Percentiles rank a stretch among this genome's conserved stretches.
Evolutionary conservation across 1,284 basidiomycete genomes (phyloP).

Genomic region (Ganoderma leucocontextum): DNA sequence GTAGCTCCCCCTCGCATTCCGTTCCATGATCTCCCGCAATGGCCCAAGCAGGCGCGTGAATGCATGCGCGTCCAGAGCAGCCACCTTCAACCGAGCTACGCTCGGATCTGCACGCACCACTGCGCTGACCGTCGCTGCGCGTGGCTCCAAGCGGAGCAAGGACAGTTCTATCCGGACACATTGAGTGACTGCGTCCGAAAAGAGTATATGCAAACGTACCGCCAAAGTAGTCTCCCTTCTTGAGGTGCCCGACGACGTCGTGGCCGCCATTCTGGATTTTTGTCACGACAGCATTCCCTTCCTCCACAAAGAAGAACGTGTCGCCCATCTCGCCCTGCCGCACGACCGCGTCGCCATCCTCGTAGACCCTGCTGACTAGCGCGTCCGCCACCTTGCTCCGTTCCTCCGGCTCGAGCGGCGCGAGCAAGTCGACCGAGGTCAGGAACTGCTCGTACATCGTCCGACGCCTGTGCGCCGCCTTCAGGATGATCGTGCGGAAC

Average conservation of each 20-base stretch:
- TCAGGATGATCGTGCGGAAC: constrained; percentile 97
- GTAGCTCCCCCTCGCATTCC: constrained; percentile 72
- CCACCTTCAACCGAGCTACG: constrained; percentile 84
- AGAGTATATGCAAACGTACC: constrained; percentile 59
- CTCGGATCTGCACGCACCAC: constrained; percentile 58
- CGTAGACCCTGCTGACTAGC: constrained; percentile 84
- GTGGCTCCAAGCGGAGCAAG: constrained; percentile 84
- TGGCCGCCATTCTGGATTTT: constrained; percentile 75
- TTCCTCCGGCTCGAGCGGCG: constrained; percentile 87
- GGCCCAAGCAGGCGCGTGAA: constrained; percentile 96
- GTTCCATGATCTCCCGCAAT: constrained; percentile 87
- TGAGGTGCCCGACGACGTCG: constrained; percentile 75
- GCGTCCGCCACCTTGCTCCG: constrained; percentile 98
- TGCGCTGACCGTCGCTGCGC: constrained; percentile 94
- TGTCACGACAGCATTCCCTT: constrained; percentile 89
- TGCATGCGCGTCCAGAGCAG: constrained; percentile 91
- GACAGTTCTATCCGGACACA: constrained; percentile 68
- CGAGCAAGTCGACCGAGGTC: constrained; percentile 89
- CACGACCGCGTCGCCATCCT: constrained; percentile 88
- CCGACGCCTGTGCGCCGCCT: constrained; percentile 85
- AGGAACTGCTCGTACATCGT: constrained; percentile 98
- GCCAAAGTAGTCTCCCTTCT: constrained; percentile 98
- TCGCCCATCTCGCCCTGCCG: constrained; percentile 94
- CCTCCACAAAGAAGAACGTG: constrained; percentile 97
- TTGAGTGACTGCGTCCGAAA: constrained; percentile 3